Evolutionary conservation across 2,329 filamentous ascomycete species (phyloP), one percentile per base, ranked within the genome.

Genomic region (Penicillium vulpinum): DNA sequence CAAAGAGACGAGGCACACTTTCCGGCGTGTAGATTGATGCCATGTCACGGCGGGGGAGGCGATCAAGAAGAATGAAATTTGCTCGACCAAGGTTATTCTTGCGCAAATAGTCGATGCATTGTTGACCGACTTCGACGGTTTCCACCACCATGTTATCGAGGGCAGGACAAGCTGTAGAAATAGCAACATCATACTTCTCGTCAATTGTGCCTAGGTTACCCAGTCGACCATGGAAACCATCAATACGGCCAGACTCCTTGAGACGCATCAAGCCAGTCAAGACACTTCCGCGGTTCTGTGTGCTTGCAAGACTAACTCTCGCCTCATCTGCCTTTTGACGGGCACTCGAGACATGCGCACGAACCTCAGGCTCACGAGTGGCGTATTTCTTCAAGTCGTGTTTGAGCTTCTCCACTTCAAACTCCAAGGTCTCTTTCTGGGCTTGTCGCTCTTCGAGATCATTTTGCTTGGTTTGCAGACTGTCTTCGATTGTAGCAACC

Each of bases 91-190:
- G 86, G 65, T 97, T 97, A 67, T 96, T 99, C 81, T 97, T 99
- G 54, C 94, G 87, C 13, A 99, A 83, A 70, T 99, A 94, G 70
- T 97, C 94, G 62, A 99, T 97, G 74, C 95, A 99, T 73, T 97
- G 92, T 75, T 99, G 94, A 62, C 92, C 94, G 57, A 92, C 90
- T 68, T 97, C 94, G 15, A 97, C 93, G 0, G 91, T 92, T 67
- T 97, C 94, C 0, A 96, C 96, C 10, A 99, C 93, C 75, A 99
- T 92, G 70, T 97, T 96, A 75, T 99, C 91, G 10, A 99, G 84
- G 2, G 89, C 84, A 44, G 90, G 88, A 65, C 94, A 97, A 11
- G 94, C 95, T 0, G 94, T 99, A 0, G 95, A 99, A 59, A 99
- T 96, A n/a, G 94, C 94, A 41, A 99, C 86, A 69, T 99, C 94